Base-by-base conservation (phyloP, 306 rosid genomes). In the Malus asiatica region DNA sequence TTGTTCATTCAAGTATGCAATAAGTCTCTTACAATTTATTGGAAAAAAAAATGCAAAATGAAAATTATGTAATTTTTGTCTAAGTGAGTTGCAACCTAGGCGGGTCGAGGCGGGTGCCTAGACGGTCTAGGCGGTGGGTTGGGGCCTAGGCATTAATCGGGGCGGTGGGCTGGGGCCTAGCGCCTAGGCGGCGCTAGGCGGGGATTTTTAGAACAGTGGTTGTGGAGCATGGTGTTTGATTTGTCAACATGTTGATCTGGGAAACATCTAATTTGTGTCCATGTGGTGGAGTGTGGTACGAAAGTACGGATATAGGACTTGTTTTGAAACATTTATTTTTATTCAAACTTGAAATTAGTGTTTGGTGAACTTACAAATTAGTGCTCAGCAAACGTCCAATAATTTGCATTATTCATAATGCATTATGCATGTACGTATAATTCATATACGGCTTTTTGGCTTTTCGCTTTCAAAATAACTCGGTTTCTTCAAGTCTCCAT, bases 241-340 rank as follows among this genome's bases (percentile, higher is more conserved):
- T 83, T 68, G 84, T 69, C 80, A 65, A 32, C 51, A 68, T 63
- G 80, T 67, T 29, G 48, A 77, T 69, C 35, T 79, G 33, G 78
- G 86, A 82, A 76, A 80, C 83, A 82, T 72, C 73, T 57, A 45
- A 63, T 51, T 32, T 45, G 18, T 42, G 77, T 73, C 53, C 74
- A 65, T 78, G 57, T 83, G 82, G 78, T 79, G 71, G 46, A 78
- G 67, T 77, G 79, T 74, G 74, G 66, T 55, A 23, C 2, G 57
- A 45, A 29, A 76, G 71, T 81, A 82, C 72, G 76, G 69, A 2
- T 70, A 3, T 69, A 33, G 57, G 73, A 70, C 75, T 72, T 42
- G 45, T 32, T 71, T 60, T 68, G 40, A 51, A 33, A 38, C 27
- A 15, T 58, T 14, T 25, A 8, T 12, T 63, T 57, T 22, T 18